These are phyloP conservation scores for Collybia sp. DNA, from an alignment of 768 basidiomycete species.

Conservation along the genomic window DNA sequence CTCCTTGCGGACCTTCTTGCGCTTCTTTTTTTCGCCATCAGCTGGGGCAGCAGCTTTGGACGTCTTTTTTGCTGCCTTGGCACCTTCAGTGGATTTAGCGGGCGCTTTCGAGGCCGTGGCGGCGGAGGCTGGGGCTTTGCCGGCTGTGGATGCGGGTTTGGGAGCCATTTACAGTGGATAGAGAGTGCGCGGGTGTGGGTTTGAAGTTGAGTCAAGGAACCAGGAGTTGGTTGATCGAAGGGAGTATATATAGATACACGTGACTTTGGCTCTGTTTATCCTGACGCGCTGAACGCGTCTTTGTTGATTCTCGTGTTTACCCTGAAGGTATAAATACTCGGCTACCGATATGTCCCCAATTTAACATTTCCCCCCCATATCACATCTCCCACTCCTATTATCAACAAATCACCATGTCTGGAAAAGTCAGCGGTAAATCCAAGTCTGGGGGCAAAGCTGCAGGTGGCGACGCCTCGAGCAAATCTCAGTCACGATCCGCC, in stretches of 20 bases:
- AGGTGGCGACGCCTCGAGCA: constrained; percentile 24
- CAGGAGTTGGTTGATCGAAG: constrained; percentile 11
- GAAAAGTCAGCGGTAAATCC: constrained; percentile 26
- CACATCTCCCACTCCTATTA: constrained; percentile 3
- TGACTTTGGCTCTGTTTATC: constrained; percentile 30
- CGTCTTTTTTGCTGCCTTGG: constrained; percentile 81
- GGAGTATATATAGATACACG: constrained; percentile 30
- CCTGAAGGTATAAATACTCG: constrained; percentile 20
- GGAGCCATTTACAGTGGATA: constrained; percentile 44
- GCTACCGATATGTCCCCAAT: neutral
- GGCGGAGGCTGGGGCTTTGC: constrained; percentile 74
- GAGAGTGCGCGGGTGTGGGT: constrained; percentile 4
- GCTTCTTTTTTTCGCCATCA: constrained; percentile 83
- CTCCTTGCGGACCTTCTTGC: constrained; percentile 83
- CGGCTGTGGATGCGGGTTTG: constrained; percentile 81
- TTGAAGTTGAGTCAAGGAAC: constrained; percentile 14
- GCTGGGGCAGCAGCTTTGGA: constrained; percentile 57
- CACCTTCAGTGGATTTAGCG: constrained; percentile 54
- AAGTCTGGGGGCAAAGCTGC: constrained; percentile 29
- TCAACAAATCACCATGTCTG: constrained; percentile 24
- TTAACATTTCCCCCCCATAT: constrained; percentile 6
- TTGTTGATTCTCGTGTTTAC: constrained; percentile 16
- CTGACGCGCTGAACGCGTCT: constrained; percentile 36
- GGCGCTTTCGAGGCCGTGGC: constrained; percentile 72
- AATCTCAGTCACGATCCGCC: constrained; percentile 58